phyloP scores from a whole-genome alignment of 257 asterid species.

The Pogostemon cablin region DNA sequence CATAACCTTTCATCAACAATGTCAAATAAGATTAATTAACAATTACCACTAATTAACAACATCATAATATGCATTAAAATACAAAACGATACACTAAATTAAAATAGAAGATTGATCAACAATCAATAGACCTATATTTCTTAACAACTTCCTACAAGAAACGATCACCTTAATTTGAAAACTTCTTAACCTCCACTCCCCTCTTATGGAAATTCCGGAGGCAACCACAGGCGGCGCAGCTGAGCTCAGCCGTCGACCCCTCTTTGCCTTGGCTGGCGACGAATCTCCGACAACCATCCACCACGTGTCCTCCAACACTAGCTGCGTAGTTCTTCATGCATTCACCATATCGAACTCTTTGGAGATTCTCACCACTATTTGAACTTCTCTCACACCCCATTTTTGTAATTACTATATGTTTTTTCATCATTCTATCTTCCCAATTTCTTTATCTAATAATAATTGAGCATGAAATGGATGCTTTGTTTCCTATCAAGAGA shows the following conservation, averaged over 20 bases:
- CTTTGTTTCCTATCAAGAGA: neutral
- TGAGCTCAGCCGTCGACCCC: conserved; percentile 37
- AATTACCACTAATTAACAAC: no score
- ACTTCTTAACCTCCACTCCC: conserved; percentile 33
- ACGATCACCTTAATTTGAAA: no score
- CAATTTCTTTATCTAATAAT: neutral
- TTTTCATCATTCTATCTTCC: conserved; percentile 42
- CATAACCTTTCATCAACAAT: no score
- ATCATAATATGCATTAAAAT: no score
- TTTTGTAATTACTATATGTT: neutral
- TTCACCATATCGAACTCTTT: conserved; percentile 38
- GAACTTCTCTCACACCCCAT: neutral
- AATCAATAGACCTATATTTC: no score
- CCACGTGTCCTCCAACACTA: conserved; percentile 53
- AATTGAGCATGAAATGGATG: neutral
- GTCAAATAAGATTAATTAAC: no score
- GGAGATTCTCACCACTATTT: neutral
- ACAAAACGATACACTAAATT: no score
- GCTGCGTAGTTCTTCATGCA: conserved; percentile 62
- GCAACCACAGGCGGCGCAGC: conserved; percentile 69
- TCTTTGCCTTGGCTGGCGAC: conserved; percentile 44
- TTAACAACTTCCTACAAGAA: no score
- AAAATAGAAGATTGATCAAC: no score
- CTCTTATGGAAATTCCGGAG: conserved; percentile 53
- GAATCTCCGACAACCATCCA: conserved; percentile 63